Evolutionary conservation across 208 protist genomes (phyloP), one percentile per base, ranked within the genome.

Genomic region (Leishmania guyanensis): DNA sequence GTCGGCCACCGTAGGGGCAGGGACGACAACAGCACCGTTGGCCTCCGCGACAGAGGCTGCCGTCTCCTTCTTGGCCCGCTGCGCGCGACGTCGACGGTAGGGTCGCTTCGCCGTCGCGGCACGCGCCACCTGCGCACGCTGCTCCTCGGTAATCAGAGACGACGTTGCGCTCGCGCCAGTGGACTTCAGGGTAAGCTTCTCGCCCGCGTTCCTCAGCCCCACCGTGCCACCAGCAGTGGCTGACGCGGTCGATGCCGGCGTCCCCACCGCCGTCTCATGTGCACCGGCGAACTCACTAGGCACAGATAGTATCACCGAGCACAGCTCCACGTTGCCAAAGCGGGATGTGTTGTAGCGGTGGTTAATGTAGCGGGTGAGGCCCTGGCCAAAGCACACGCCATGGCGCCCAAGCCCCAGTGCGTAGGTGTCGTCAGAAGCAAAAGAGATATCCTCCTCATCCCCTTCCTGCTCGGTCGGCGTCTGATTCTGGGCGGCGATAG

Each of bases 281-380:
- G 50, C 69, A 12, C 48, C n/a, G 16, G 50, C 46, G 43, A 94
- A 93, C 66, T 93, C 92, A 70, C 88, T 94, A 14, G 84, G 83
- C 43, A 97, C 88, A 0, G 91, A 91, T 22, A 97, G 84, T 85
- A 95, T 94, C 17, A 97, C 87, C 5, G 93, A 94, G 76, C 91
- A 95, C 48, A 97, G 81, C 87, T 97, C 94, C 58, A 93, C 89
- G 82, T 97, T 97, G 69, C 94, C 94, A 75, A 93, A 97, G 33
- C 88, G 93, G 33, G 86, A 89, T 12, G 92, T 77, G 84, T 96
- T 96, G 88, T 97, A 97, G 69, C 94, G 94, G 83, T 97, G 94
- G 84, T 97, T 97, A 60, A 93, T 94, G 86, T 97, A 97, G 43
- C 94, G 90, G 26, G 91, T 87, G 14, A 96, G 83, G 12, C 92